A percentile compares a stretch with the other conserved stretches of the same genome.
These are phyloP conservation scores for Pyrenophora tritici-repentis DNA, from an alignment of 2,329 filamentous ascomycete genomes.

Conservation along the genomic window DNA sequence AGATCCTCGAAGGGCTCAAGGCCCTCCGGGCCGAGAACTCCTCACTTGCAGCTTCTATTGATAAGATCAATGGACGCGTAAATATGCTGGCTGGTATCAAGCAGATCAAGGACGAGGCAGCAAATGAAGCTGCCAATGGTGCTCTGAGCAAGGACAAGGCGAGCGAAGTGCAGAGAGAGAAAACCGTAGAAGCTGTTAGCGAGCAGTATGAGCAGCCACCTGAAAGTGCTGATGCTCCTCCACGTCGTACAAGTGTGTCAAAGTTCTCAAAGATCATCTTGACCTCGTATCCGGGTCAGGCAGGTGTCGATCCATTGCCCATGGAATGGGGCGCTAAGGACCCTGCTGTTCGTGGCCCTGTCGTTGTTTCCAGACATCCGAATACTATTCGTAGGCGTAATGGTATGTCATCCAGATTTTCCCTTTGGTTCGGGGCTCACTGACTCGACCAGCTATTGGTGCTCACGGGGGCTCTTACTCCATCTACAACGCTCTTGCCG, in stretches of 20 bases:
- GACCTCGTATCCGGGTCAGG: constrained; percentile 90
- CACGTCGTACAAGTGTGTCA: constrained; percentile 51
- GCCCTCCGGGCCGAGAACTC: constrained; percentile 62
- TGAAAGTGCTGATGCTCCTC: constrained; percentile 37
- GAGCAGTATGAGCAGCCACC: constrained; percentile 48
- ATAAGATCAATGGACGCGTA: constrained; percentile 65
- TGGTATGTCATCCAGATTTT: constrained; percentile 56
- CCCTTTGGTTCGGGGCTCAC: background rate
- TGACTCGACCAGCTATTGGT: constrained; percentile 60
- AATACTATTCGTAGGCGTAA: constrained; percentile 81
- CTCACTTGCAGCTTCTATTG: constrained; percentile 60
- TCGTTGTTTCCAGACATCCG: constrained; percentile 79
- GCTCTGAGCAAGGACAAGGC: constrained; percentile 32
- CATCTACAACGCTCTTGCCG: constrained; percentile 91
- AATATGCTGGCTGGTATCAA: constrained; percentile 65
- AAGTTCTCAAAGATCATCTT: constrained; percentile 68
- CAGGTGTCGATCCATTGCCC: constrained; percentile 86
- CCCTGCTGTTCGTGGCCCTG: constrained; percentile 76
- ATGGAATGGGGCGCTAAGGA: constrained; percentile 87
- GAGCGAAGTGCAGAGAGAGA: constrained; percentile 40
- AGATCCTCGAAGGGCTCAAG: constrained; percentile 61
- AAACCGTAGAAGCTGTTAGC: constrained; percentile 47
- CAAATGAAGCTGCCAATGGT: constrained; percentile 28
- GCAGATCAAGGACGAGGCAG: constrained; percentile 58
- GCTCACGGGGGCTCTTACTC: constrained; percentile 90